Percentiles rank a stretch among this genome's conserved stretches.
Conservation (phyloP, 73 alveolate genomes). For the Paramecium sonneborni region DNA sequence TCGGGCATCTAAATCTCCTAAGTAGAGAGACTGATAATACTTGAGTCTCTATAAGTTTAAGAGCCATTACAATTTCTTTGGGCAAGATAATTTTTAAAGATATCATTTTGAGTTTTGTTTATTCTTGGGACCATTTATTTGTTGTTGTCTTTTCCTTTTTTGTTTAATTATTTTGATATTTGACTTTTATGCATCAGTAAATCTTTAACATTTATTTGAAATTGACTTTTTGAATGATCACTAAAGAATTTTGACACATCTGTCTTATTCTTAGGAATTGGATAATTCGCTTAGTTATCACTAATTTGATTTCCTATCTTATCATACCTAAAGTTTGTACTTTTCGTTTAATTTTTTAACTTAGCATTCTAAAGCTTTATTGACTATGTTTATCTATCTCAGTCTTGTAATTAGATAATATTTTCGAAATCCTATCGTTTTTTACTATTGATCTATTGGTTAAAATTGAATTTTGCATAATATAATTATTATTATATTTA, state of each 20-base stretch:
- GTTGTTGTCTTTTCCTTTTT: background rate
- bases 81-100: background rate
- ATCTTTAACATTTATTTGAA: conserved; percentile 24
- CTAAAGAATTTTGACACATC: background rate
- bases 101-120: background rate
- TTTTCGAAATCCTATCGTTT: background rate
- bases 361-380: background rate
- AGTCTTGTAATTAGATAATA: background rate
- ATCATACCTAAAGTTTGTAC: background rate
- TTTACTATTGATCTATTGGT: no score
- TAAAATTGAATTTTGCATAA: no score
- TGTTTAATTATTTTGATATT: background rate
- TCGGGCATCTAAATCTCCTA: conserved; percentile 19
- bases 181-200: background rate
- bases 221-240: background rate
- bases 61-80: background rate
- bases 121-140: background rate
- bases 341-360: background rate
- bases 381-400: background rate
- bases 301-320: background rate
- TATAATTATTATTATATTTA: no score
- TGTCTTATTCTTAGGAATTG: background rate
- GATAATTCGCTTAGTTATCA: background rate
- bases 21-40: background rate
- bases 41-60: conserved; percentile 2